phyloP scores from a whole-genome alignment of 2,329 filamentous ascomycete species.

The Clarireedia sp. region DNA sequence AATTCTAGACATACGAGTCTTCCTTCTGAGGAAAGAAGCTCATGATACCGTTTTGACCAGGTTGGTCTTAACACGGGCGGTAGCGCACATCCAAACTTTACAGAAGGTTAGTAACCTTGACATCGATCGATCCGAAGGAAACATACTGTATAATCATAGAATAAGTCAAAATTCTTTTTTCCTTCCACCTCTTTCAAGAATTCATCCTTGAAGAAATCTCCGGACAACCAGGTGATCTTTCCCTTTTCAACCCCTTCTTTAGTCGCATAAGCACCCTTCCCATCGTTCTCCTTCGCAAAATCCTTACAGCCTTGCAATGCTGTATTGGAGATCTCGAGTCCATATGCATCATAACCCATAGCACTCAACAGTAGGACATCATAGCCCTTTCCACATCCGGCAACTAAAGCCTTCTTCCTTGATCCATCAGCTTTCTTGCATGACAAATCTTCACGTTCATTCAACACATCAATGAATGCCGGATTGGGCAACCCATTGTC shows the following conservation, averaged over 20 bases:
- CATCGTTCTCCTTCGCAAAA: slow-evolving; percentile 22
- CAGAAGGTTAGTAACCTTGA: slow-evolving; percentile 6
- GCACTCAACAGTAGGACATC: slow-evolving; percentile 69
- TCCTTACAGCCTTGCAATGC: slow-evolving; percentile 14
- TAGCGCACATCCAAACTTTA: slow-evolving; percentile 55
- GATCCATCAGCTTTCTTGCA: slow-evolving; percentile 12
- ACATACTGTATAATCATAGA: slow-evolving; percentile 56
- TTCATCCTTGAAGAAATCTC: slow-evolving; percentile 59
- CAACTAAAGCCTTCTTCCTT: slow-evolving; percentile 57
- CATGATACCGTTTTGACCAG: slow-evolving; percentile 46
- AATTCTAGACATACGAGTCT: slow-evolving; percentile 65
- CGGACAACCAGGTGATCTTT: slow-evolving; percentile 45
- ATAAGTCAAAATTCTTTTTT: slow-evolving; percentile 51
- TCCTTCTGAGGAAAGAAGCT: slow-evolving; percentile 42
- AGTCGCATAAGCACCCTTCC: slow-evolving; percentile 36
- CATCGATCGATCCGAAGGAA: background rate
- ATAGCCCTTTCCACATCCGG: slow-evolving; percentile 75
- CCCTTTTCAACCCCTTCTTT: slow-evolving; percentile 41
- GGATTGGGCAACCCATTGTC: slow-evolving; percentile 46
- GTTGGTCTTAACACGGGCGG: slow-evolving; percentile 42
- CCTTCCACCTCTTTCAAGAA: slow-evolving; percentile 41
- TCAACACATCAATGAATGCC: slow-evolving; percentile 46
- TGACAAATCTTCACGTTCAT: slow-evolving; percentile 36
- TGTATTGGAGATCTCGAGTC: slow-evolving; percentile 48
- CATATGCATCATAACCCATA: slow-evolving; percentile 70